A percentile compares a stretch with the other conserved stretches of the same genome.
phyloP scores from a whole-genome alignment of 805 yeast species.

The Pichia membranifaciens region DNA sequence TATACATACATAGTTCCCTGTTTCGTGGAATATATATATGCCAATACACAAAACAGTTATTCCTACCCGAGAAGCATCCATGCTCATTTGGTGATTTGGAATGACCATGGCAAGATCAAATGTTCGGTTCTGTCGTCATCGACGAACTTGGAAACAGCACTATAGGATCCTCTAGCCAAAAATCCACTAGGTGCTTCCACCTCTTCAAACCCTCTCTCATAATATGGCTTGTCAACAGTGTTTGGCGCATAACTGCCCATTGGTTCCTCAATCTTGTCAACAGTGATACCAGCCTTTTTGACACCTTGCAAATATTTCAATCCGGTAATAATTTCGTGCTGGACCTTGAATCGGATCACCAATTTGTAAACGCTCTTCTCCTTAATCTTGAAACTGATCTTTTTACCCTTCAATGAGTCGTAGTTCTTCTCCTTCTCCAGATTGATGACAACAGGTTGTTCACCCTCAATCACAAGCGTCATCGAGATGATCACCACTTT shows the following conservation, averaged over 20 bases:
- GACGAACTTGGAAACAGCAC: conserved; percentile 73
- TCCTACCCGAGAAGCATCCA: not conserved
- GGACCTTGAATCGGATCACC: conserved; percentile 72
- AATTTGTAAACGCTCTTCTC: conserved; percentile 72
- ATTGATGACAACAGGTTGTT: conserved; percentile 61
- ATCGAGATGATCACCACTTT: conserved; percentile 75
- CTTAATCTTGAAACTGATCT: conserved; percentile 67
- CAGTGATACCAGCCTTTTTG: conserved; percentile 81
- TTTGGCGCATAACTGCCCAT: conserved; percentile 89
- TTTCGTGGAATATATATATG: not conserved
- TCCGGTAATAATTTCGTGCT: conserved; percentile 81
- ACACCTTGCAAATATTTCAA: conserved; percentile 78
- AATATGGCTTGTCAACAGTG: conserved; percentile 72
- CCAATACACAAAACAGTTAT: not conserved
- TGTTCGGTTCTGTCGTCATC: conserved; percentile 81
- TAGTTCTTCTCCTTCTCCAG: conserved; percentile 55
- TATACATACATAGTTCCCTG: not conserved
- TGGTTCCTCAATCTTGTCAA: conserved; percentile 81
- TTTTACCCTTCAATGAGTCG: conserved; percentile 43
- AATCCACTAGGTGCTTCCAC: conserved; percentile 91
- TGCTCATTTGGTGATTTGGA: conserved; percentile 59
- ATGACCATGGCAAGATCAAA: conserved; percentile 76
- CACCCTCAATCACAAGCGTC: conserved; percentile 63
- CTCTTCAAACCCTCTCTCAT: conserved; percentile 60
- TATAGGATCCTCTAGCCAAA: conserved; percentile 80